Percentiles rank a stretch among this genome's conserved stretches.
Conservation (phyloP, 768 basidiomycete species). For the Collybiopsis luxurians region DNA sequence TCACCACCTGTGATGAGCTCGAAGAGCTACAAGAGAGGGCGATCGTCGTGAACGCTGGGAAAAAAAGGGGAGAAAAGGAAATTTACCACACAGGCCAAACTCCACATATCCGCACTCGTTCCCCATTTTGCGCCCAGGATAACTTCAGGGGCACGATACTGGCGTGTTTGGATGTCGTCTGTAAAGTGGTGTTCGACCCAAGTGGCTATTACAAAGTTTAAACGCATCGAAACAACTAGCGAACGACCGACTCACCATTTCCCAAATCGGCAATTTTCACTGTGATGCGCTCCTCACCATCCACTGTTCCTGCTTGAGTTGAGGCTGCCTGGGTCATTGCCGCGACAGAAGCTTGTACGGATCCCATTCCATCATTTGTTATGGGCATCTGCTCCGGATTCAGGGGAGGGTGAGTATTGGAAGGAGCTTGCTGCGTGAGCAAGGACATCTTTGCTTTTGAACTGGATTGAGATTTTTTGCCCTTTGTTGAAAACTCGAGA, state of each 20-base stretch:
- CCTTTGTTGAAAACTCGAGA: slow-evolving; percentile 1
- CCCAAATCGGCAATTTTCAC: slow-evolving; percentile 99
- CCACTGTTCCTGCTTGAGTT: slow-evolving; percentile 9
- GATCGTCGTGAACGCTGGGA: too few relatives aligned
- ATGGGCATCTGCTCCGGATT: slow-evolving; percentile 5
- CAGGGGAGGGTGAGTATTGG: slow-evolving; percentile 16
- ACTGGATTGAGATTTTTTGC: not conserved
- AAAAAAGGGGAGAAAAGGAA: not conserved
- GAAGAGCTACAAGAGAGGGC: slow-evolving; percentile 61
- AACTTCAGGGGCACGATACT: slow-evolving; percentile 97
- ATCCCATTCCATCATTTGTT: not conserved
- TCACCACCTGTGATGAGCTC: slow-evolving; percentile 96
- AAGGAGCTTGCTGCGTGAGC: slow-evolving; percentile 55
- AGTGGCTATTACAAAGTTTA: too few relatives aligned
- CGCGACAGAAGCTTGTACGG: slow-evolving; percentile 20
- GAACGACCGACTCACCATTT: slow-evolving; percentile 80
- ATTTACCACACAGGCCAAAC: slow-evolving; percentile 88
- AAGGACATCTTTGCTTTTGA: slow-evolving; percentile 45
- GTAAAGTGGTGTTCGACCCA: slow-evolving; percentile 97
- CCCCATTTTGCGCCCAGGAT: slow-evolving; percentile 97
- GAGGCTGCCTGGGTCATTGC: slow-evolving; percentile 28
- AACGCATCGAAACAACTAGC: too few relatives aligned
- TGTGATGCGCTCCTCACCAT: slow-evolving; percentile 68
- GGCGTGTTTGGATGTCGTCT: slow-evolving; percentile 96
- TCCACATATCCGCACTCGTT: slow-evolving; percentile 95